Evolutionary conservation across 1,284 basidiomycete genomes (phyloP).

Genomic region (Moniliella sp.): DNA sequence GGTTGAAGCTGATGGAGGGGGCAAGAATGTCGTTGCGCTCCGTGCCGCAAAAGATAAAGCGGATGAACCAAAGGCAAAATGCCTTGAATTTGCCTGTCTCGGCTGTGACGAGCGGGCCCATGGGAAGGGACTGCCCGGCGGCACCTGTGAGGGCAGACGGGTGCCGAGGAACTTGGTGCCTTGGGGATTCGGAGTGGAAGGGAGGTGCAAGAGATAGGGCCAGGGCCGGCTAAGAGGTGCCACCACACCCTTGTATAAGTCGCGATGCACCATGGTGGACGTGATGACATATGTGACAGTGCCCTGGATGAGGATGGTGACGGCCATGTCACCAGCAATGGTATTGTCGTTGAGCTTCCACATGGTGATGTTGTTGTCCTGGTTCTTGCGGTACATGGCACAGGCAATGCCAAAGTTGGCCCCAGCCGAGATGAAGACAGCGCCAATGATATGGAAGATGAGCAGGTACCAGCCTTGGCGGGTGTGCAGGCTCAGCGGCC

Average conservation of each 20-base stretch:
- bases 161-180: too few species aligned
- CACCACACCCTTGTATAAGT: constrained; percentile 15
- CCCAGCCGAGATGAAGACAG: constrained; percentile 6
- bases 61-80: constrained; percentile 12
- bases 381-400: constrained; percentile 11
- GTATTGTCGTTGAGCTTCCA: constrained; percentile 19
- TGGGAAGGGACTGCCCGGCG: too few species aligned
- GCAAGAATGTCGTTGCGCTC: too few species aligned
- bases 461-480: too few species aligned
- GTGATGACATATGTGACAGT: constrained; percentile 23
- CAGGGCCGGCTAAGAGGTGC: constrained; percentile 12
- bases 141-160: too few species aligned
- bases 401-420: constrained; percentile 27
- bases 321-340: constrained; percentile 26
- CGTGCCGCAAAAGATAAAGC: constrained; percentile 25
- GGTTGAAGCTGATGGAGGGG: too few species aligned
- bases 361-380: constrained; percentile 3
- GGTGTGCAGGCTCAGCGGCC: too few species aligned
- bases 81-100: too few species aligned
- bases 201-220: constrained; percentile 27
- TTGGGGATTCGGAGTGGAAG: constrained; percentile 13
- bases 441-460: constrained; percentile 3
- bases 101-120: too few species aligned
- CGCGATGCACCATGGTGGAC: constrained; percentile 12
- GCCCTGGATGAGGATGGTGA: constrained; percentile 24